phyloP scores from a whole-genome alignment of 2,329 filamentous ascomycete genomes.

The Lecanicillium sp. region DNA sequence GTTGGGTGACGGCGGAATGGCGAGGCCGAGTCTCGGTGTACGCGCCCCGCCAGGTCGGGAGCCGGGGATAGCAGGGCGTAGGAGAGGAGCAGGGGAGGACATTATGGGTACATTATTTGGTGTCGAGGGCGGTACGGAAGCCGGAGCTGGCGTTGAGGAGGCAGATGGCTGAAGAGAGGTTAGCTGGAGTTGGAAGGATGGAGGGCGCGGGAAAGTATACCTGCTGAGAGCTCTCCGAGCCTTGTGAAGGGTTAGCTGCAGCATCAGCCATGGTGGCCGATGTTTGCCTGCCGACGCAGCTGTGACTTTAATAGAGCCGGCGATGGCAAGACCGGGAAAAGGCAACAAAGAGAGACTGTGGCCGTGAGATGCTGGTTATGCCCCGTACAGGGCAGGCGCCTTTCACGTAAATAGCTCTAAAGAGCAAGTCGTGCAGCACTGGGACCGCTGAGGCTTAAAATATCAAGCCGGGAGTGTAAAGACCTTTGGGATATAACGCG shows the following conservation, averaged over 20 bases:
- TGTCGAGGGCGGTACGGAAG: slow-evolving; percentile 18
- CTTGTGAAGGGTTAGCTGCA: slow-evolving; percentile 14
- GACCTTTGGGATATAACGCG: too few relatives aligned
- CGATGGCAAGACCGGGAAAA: not conserved
- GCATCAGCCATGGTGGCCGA: slow-evolving; percentile 18
- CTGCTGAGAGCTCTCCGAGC: slow-evolving; percentile 7
- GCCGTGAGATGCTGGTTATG: too few relatives aligned
- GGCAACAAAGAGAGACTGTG: too few relatives aligned
- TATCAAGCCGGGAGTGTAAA: too few relatives aligned
- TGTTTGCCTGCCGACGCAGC: slow-evolving; percentile 8
- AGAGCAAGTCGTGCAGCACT: too few relatives aligned
- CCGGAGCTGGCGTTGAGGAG: slow-evolving; percentile 15
- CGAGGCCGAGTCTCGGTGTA: slow-evolving; percentile 73
- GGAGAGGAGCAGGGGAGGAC: slow-evolving; percentile 70
- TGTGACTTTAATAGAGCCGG: not conserved
- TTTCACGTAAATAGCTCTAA: too few relatives aligned
- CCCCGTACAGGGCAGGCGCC: too few relatives aligned
- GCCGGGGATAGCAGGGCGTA: slow-evolving; percentile 76
- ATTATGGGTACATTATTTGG: slow-evolving; percentile 46
- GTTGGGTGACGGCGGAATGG: slow-evolving; percentile 82
- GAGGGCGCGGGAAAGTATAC: slow-evolving; percentile 6
- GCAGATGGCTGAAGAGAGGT: slow-evolving; percentile 13
- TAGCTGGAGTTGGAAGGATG: not conserved
- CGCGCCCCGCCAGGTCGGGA: slow-evolving; percentile 54
- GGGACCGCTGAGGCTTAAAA: too few relatives aligned